Base-by-base conservation (phyloP, 2,329 filamentous ascomycete genomes). In the Penicillium sumatraense region DNA sequence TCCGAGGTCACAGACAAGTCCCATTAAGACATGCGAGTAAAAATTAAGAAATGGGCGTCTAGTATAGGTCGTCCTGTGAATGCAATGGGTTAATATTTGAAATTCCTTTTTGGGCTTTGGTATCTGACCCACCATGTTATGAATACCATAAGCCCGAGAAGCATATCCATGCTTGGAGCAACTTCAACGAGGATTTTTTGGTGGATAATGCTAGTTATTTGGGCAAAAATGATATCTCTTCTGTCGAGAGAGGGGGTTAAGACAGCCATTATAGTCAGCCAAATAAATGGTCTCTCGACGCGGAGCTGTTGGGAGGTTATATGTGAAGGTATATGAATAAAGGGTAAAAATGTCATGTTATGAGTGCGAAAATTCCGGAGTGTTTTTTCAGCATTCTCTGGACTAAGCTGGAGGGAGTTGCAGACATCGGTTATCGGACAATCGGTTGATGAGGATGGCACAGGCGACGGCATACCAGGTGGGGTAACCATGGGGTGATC, bases 231-330 rank as follows among this genome's bases (percentile, higher is more conserved):
- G 7, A 35, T 24, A 0, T 65, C 58, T 33, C 63, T 59, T 23
- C 58, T 49, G 8, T 50, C 21, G 3, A 52, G 44, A 1, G 50
- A 54, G 11, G 60, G 68, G 2, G 64, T 59, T 1, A 59, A 54
- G 5, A 76, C 59, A 0, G 70, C 66, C 69, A 76, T 75, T 13
- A 77, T 69, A 11, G 71, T 70, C 16, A 74, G 54, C 74, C 75
- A 78, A 8, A 76, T 54, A 24, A 77, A 77, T 1, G 75, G 75
- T 41, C 68, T 64, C 13, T 73, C 59, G 6, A 57, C 49, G 13
- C 68, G 69, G 2, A 78, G 53, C 42, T 64, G 55, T 14, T 61
- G 52, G 11, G 67, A 63, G 11, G 62, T 70, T 9, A 67, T 46
- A 38, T 61, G 51, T 4, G 56, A 33, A 7, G 60, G 60, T 18